Percentiles rank a stretch among this genome's conserved stretches.
phyloP scores from a whole-genome alignment of 176 grass and related monocot genomes.

The Metroxylon sagu region DNA sequence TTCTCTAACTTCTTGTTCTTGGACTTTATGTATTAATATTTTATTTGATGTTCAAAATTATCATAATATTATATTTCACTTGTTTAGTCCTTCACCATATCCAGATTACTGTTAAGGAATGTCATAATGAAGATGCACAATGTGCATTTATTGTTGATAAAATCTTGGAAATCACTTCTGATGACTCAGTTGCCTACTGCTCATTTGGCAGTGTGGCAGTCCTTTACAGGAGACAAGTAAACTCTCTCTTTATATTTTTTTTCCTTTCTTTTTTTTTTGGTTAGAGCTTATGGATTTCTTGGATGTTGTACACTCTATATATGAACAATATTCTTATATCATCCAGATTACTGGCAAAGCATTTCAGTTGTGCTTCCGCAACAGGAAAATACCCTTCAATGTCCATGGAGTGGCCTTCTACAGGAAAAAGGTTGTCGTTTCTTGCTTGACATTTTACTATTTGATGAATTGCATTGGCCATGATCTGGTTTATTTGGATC shows the following conservation, averaged over 20 bases:
- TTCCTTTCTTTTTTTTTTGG: not conserved
- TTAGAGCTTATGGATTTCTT: too few relatives aligned
- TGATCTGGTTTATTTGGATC: not conserved
- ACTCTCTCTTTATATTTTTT: not conserved
- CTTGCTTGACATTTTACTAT: not conserved
- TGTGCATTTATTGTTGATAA: slow-evolving; percentile 94
- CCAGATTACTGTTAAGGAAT: slow-evolving; percentile 86
- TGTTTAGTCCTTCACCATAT: slow-evolving; percentile 20
- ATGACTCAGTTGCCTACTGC: slow-evolving; percentile 27
- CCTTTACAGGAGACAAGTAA: slow-evolving; percentile 83
- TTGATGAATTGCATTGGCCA: not conserved
- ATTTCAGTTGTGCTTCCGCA: slow-evolving; percentile 79
- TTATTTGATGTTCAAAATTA: too few relatives aligned
- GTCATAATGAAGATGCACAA: slow-evolving; percentile 83
- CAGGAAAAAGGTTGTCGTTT: slow-evolving; percentile 71
- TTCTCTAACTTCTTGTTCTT: slow-evolving; percentile 13
- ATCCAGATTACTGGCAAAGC: slow-evolving; percentile 83
- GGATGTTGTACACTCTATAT: too few relatives aligned
- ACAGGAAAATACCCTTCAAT: slow-evolving; percentile 98
- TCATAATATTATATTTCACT: too few relatives aligned
- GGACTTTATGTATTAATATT: not conserved
- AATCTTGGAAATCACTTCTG: slow-evolving; percentile 77
- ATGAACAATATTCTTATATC: slow-evolving; percentile 14
- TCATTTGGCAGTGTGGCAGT: slow-evolving; percentile 73
- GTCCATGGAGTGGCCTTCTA: slow-evolving; percentile 92